phyloP scores from a whole-genome alignment of 768 basidiomycete species.

The Podaxis rugospora region DNA sequence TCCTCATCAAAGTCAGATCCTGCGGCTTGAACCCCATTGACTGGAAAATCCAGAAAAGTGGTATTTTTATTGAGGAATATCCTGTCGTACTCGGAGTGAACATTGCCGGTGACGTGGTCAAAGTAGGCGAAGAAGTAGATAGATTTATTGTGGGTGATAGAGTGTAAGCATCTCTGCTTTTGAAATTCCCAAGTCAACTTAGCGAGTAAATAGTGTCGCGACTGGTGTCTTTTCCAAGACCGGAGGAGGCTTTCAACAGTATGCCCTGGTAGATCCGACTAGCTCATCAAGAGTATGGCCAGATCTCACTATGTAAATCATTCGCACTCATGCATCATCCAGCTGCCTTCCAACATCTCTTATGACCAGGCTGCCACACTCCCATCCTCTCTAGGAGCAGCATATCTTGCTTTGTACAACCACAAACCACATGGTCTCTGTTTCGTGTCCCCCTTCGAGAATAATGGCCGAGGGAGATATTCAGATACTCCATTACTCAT shows the following conservation, averaged over 20 bases:
- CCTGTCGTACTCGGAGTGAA: constrained; percentile 46
- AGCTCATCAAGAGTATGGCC: constrained; percentile 28
- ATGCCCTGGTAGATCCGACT: constrained; percentile 28
- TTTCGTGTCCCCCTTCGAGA: constrained; percentile 21
- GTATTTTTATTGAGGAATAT: constrained; percentile 32
- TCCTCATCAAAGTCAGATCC: constrained; percentile 43
- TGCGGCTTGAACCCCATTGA: constrained; percentile 50
- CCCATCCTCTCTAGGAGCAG: constrained; percentile 34
- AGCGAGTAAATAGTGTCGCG: constrained; percentile 22
- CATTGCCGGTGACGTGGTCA: constrained; percentile 43
- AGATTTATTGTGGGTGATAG: constrained; percentile 45
- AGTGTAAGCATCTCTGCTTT: constrained; percentile 32
- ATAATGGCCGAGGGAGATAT: constrained; percentile 24
- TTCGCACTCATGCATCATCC: background rate
- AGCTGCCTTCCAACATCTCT: constrained; percentile 34
- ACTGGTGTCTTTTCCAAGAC: constrained; percentile 31
- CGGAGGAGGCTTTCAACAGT: constrained; percentile 36
- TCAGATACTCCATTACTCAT: constrained; percentile 25
- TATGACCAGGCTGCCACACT: constrained; percentile 38
- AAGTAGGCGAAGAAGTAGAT: constrained; percentile 44
- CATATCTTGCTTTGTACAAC: constrained; percentile 31
- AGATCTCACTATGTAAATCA: background rate
- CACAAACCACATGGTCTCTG: constrained; percentile 19
- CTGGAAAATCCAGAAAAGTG: constrained; percentile 43
- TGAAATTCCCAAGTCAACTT: background rate